These are phyloP conservation scores for Scleroderma bovista DNA, from an alignment of 768 basidiomycete species.

Conservation along the genomic window DNA sequence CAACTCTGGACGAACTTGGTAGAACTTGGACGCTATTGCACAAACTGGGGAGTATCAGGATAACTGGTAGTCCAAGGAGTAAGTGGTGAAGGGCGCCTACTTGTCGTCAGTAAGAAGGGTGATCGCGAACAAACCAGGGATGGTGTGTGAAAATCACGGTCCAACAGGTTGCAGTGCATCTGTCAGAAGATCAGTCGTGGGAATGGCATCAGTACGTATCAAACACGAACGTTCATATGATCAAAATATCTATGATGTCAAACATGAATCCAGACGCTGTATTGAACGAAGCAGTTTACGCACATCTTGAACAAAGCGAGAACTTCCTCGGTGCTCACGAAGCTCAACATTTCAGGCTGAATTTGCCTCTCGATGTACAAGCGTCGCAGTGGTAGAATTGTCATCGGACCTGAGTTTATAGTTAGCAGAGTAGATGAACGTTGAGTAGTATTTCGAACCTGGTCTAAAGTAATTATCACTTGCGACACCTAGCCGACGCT, in stretches of 20 bases:
- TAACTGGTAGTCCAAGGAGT: not conserved
- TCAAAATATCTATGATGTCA: slow-evolving; percentile 56
- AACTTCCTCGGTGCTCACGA: slow-evolving; percentile 85
- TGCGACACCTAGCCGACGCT: slow-evolving; percentile 67
- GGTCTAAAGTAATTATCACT: slow-evolving; percentile 91
- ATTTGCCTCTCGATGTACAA: slow-evolving; percentile 84
- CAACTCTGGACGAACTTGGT: slow-evolving; percentile 74
- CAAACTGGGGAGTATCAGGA: slow-evolving; percentile 55
- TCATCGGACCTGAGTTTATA: slow-evolving; percentile 65
- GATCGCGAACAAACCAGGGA: slow-evolving; percentile 90
- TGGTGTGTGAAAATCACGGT: slow-evolving; percentile 89
- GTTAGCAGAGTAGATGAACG: slow-evolving; percentile 2
- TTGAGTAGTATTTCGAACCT: slow-evolving; percentile 39
- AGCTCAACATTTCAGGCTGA: slow-evolving; percentile 91
- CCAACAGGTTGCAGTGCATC: slow-evolving; percentile 79
- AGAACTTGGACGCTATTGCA: slow-evolving; percentile 91
- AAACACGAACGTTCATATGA: slow-evolving; percentile 57
- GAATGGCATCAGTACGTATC: slow-evolving; percentile 2
- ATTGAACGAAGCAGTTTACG: slow-evolving; percentile 24
- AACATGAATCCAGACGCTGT: slow-evolving; percentile 2
- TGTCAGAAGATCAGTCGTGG: slow-evolving; percentile 24
- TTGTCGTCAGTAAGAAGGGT: slow-evolving; percentile 91
- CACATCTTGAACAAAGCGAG: slow-evolving; percentile 88
- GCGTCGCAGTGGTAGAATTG: slow-evolving; percentile 75
- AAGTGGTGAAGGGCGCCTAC: slow-evolving; percentile 38